phyloP scores from a whole-genome alignment of 139 green algal species.

The Medakamo hakoo region DNA sequence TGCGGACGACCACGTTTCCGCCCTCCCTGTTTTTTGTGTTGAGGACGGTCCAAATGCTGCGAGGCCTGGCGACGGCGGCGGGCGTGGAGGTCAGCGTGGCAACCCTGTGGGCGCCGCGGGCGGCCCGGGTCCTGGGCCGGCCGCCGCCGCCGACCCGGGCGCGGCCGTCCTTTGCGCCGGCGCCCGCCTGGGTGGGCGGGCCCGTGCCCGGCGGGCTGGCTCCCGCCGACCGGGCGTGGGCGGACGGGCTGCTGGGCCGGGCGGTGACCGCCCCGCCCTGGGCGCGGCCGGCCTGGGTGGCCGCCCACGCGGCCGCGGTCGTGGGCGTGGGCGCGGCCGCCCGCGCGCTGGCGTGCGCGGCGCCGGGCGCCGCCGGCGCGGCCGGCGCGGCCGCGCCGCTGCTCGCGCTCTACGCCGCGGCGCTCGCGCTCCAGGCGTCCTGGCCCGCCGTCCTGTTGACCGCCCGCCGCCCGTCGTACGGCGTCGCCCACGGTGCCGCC shows the following conservation, averaged over 20 bases:
- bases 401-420: background rate
- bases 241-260: background rate
- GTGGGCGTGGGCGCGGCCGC: background rate
- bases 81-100: background rate
- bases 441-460: background rate
- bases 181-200: background rate
- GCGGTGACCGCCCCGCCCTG: background rate
- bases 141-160: background rate
- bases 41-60: slow-evolving; percentile 46
- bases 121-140: background rate
- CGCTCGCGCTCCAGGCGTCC: background rate
- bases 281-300: too few species aligned
- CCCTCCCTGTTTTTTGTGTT: slow-evolving; percentile 93
- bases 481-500: background rate
- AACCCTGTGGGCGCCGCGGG: background rate
- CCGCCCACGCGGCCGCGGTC: background rate
- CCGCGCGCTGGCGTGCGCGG: too few species aligned
- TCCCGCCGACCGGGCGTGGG: background rate
- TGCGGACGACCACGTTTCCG: slow-evolving; percentile 68
- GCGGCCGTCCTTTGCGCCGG: background rate
- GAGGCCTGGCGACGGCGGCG: background rate
- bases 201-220: background rate
- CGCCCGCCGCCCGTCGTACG: too few species aligned
- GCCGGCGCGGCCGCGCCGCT: background rate
- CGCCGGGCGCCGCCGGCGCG: too few species aligned